Percentiles rank a stretch among this genome's conserved stretches.
These are phyloP conservation scores for Arthrobotrys sinensis DNA, from an alignment of 2,329 filamentous ascomycete genomes.

Conservation along the genomic window DNA sequence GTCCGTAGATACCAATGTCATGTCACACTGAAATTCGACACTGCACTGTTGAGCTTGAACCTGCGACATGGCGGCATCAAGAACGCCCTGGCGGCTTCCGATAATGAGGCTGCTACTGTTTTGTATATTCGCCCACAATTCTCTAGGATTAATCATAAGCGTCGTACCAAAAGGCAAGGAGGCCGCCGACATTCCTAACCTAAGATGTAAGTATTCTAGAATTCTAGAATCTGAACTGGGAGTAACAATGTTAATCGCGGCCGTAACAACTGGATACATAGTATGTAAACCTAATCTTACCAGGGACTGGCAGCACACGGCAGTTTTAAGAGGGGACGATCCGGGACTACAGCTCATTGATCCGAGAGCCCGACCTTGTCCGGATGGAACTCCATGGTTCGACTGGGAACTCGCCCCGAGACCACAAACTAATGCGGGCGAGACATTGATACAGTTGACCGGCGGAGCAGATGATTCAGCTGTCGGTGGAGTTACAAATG, in stretches of 20 bases:
- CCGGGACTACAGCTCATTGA: constrained; percentile 14
- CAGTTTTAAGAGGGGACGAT: not conserved
- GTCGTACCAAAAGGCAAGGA: constrained; percentile 15
- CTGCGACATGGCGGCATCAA: not conserved
- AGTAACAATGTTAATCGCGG: not conserved
- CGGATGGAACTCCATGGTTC: constrained; percentile 18
- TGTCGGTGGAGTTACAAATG: constrained; percentile 35
- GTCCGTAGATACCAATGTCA: too few species aligned
- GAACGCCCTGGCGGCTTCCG: not conserved
- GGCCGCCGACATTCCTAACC: constrained; percentile 17
- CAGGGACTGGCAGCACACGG: not conserved
- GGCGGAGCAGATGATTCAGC: constrained; percentile 8
- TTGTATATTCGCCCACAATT: not conserved
- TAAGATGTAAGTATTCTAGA: constrained; percentile 9
- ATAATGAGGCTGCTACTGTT: not conserved
- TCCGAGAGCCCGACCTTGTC: constrained; percentile 15
- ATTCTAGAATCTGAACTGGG: not conserved
- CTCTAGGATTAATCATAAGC: constrained; percentile 19
- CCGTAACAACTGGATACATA: not conserved
- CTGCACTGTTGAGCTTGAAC: too few species aligned
- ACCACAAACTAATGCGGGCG: constrained; percentile 11
- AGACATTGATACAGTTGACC: constrained; percentile 46
- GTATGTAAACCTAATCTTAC: constrained; percentile 19
- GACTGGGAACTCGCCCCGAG: constrained; percentile 42
- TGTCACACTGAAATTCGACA: too few species aligned